Evolutionary conservation across 352 stramenopile genomes (phyloP).

Genomic region (Phytophthora sp.): DNA sequence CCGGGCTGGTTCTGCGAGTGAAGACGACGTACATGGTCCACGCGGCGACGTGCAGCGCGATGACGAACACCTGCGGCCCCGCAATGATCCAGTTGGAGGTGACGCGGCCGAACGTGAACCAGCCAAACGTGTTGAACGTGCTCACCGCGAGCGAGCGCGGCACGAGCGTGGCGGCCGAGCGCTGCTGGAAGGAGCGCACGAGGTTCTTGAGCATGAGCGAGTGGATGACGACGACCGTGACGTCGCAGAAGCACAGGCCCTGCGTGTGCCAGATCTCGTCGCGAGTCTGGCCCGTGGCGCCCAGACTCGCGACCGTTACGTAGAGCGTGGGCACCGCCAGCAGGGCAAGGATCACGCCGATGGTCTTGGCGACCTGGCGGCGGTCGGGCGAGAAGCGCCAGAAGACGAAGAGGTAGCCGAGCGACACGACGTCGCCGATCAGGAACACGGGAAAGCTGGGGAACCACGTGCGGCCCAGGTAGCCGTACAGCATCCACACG

Average conservation of each 20-base stretch:
- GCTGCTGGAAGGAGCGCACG: slow-evolving; percentile 36
- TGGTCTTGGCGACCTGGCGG: slow-evolving; percentile 12
- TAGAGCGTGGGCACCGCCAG: slow-evolving; percentile 33
- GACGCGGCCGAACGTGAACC: slow-evolving; percentile 54
- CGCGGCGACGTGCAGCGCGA: slow-evolving; percentile 36
- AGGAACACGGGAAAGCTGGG: slow-evolving; percentile 46
- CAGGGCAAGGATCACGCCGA: slow-evolving; percentile 22
- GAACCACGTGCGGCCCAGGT: slow-evolving; percentile 38
- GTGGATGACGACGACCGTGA: slow-evolving; percentile 44
- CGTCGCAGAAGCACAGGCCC: slow-evolving; percentile 41
- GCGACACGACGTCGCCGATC: slow-evolving; percentile 35
- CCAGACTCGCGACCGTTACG: slow-evolving; percentile 25
- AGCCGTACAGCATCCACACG: slow-evolving; percentile 43
- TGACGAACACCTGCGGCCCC: slow-evolving; percentile 48
- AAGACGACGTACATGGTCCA: slow-evolving; percentile 45
- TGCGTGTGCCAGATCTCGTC: slow-evolving; percentile 31
- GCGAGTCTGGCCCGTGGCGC: slow-evolving; percentile 33
- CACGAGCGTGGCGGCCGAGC: slow-evolving; percentile 41
- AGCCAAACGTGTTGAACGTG: slow-evolving; percentile 57
- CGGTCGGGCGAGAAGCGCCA: slow-evolving; percentile 30
- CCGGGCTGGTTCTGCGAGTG: slow-evolving; percentile 2
- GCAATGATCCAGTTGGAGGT: slow-evolving; percentile 64
- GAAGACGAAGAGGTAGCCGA: slow-evolving; percentile 37
- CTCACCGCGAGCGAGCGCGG: slow-evolving; percentile 45
- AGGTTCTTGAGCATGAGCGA: slow-evolving; percentile 48